phyloP scores from a whole-genome alignment of 106 monocot species.

The Agapanthus africanus region DNA sequence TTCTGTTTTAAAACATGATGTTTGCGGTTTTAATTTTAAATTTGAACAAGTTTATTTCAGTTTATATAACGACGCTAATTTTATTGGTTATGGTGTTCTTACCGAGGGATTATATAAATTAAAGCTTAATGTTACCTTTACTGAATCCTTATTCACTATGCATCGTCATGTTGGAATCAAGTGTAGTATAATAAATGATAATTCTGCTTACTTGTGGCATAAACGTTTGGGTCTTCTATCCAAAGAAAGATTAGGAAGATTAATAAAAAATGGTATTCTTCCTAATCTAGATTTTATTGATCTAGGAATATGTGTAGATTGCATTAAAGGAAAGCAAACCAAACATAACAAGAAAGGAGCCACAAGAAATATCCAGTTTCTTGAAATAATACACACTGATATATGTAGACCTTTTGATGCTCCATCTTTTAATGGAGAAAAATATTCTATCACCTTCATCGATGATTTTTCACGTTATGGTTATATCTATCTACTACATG shows the following conservation, averaged over 20 bases:
- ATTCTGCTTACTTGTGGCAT: slow-evolving; percentile 14
- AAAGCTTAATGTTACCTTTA: too few species aligned
- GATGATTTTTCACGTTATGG: slow-evolving; percentile 9
- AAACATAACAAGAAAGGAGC: slow-evolving; percentile 4
- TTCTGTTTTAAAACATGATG: slow-evolving; percentile 9
- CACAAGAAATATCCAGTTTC: background rate
- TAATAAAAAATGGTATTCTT: background rate
- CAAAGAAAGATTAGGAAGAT: background rate
- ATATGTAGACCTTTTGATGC: background rate
- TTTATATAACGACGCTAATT: slow-evolving; percentile 10
- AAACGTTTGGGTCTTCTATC: slow-evolving; percentile 4
- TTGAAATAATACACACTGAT: background rate
- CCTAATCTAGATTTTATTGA: slow-evolving; percentile 1
- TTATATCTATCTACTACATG: slow-evolving; percentile 3
- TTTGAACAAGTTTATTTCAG: slow-evolving; percentile 8
- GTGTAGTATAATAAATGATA: too few species aligned
- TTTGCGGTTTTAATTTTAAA: background rate
- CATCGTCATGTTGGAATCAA: slow-evolving; percentile 2
- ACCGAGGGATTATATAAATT: too few species aligned
- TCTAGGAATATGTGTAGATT: background rate
- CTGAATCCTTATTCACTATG: background rate
- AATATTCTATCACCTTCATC: background rate
- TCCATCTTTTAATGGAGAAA: background rate
- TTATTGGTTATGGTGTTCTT: too few species aligned
- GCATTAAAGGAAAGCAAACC: background rate